phyloP scores from a whole-genome alignment of 495 filamentous ascomycete species.

The Parathielavia hyrcaniae region DNA sequence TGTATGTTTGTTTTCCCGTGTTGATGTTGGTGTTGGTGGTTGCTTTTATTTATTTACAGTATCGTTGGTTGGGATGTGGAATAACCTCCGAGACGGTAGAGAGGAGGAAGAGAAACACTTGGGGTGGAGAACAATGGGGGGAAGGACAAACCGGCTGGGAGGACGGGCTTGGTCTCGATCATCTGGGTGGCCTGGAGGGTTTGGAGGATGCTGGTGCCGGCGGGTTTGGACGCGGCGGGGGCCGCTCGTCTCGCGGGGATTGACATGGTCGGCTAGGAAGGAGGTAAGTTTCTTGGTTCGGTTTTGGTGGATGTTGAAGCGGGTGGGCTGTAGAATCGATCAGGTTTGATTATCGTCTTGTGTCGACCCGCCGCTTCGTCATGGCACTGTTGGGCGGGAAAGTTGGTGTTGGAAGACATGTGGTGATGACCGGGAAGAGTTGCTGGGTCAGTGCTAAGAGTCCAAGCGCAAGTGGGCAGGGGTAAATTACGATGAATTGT shows the following conservation, averaged over 20 bases:
- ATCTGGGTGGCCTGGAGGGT: conserved; percentile 72
- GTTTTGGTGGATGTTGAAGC: not conserved
- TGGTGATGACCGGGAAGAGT: not conserved
- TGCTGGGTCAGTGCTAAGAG: too few species aligned
- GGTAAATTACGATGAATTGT: too few species aligned
- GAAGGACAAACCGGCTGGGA: conserved; percentile 64
- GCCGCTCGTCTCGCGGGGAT: conserved; percentile 11
- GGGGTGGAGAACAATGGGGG: not conserved
- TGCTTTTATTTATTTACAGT: not conserved
- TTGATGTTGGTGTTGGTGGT: too few species aligned
- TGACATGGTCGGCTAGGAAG: not conserved
- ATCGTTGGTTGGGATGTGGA: not conserved
- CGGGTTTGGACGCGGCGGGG: conserved; percentile 13
- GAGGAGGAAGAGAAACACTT: not conserved
- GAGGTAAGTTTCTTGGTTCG: not conserved
- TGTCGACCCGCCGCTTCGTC: conserved; percentile 1
- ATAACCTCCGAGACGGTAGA: not conserved
- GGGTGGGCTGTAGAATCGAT: not conserved
- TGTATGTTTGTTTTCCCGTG: too few species aligned
- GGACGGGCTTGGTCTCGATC: conserved; percentile 62
- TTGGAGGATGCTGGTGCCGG: conserved; percentile 59
- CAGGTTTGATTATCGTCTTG: not conserved
- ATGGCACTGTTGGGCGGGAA: conserved; percentile 2
- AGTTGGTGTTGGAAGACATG: not conserved
- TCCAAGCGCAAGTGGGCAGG: too few species aligned